Evolutionary conservation across 2,329 filamentous ascomycete species (phyloP).

Genomic region (Dactylella cylindrospora): DNA sequence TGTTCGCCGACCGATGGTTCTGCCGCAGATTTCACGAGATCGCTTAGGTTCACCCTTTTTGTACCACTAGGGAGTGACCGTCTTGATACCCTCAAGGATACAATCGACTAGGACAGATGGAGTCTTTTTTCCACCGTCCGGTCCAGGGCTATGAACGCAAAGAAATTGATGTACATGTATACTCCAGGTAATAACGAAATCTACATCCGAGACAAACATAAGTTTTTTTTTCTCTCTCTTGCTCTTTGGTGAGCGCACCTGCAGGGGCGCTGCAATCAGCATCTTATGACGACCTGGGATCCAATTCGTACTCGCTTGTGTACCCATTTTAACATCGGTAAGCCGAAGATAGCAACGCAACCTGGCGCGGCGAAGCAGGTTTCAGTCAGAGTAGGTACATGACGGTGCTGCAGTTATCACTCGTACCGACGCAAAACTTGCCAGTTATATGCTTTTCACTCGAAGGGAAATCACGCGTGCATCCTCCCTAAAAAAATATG

Average conservation of each 20-base stretch:
- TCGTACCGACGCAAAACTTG: too few relatives aligned
- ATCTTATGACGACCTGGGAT: slow-evolving; percentile 28
- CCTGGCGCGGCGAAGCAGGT: slow-evolving; percentile 44
- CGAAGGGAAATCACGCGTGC: too few relatives aligned
- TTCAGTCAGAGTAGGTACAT: too few relatives aligned
- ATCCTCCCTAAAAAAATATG: too few relatives aligned
- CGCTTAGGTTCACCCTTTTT: slow-evolving; percentile 41
- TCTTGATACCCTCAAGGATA: background rate
- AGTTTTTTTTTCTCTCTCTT: background rate
- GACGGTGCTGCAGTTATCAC: too few relatives aligned
- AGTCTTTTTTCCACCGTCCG: background rate
- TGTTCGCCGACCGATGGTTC: slow-evolving; percentile 30
- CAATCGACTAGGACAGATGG: background rate
- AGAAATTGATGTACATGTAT: slow-evolving; percentile 24
- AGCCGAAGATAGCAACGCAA: slow-evolving; percentile 42
- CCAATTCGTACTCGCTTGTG: slow-evolving; percentile 4
- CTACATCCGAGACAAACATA: slow-evolving; percentile 40
- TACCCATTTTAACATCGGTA: slow-evolving; percentile 19
- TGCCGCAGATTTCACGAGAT: slow-evolving; percentile 10
- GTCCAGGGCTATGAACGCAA: slow-evolving; percentile 2
- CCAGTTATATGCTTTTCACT: too few relatives aligned
- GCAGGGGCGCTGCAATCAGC: slow-evolving; percentile 40
- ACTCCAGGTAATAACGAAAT: slow-evolving; percentile 16
- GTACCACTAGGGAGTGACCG: slow-evolving; percentile 24
- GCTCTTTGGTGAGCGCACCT: slow-evolving; percentile 34